Evolutionary conservation across 2,329 filamentous ascomycete species (phyloP), one percentile per base, ranked within the genome.

Genomic region (Pseudogymnoascus verrucosus): DNA sequence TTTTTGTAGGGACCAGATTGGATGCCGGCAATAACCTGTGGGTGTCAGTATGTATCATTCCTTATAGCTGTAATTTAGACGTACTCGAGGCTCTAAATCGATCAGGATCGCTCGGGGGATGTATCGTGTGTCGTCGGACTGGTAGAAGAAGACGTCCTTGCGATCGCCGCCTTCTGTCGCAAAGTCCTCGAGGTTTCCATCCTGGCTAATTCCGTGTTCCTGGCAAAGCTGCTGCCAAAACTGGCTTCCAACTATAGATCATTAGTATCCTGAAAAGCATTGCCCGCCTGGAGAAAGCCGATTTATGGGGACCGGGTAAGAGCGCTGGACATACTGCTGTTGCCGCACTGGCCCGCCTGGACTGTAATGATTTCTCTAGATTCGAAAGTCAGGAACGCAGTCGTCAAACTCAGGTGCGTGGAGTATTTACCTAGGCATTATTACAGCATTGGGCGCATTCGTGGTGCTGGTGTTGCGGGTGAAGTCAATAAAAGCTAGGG

Each of bases 91-190:
- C 77, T 99, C 95, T 40, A 99, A 81, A 75, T 99, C 95, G 67
- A 99, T 89, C 61, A 99, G 81, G 71, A 99, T 98, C 59, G 95
- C 93, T 74, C 95, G 86, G 10, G 95, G 95, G 69, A 99, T 98
- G 77, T 99, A 99, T 79, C 95, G 86, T 65, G 95, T 99, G 75
- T 99, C 95, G 80, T 99, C 95, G 74, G 93, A 98, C 82, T 96
- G 93, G 80, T 98, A 99, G 84, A 96, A 98, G 79, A 98, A 98
- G 66, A 99, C 95, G 78, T 99, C 95, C 76, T 99, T 99, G 71
- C 95, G 89, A 78, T 99, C 95, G 69, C 93, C 93, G 73, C 95
- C 95, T 77, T 98, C 95, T 60, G 92, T 97, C 73, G 95, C 95
- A 79, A 97, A 97, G 76, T 97, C 93, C 75, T 97, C 93, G 64